Base-by-base conservation (phyloP, 139 green algal species). In the Auxenochlorella pyrenoidosa region DNA sequence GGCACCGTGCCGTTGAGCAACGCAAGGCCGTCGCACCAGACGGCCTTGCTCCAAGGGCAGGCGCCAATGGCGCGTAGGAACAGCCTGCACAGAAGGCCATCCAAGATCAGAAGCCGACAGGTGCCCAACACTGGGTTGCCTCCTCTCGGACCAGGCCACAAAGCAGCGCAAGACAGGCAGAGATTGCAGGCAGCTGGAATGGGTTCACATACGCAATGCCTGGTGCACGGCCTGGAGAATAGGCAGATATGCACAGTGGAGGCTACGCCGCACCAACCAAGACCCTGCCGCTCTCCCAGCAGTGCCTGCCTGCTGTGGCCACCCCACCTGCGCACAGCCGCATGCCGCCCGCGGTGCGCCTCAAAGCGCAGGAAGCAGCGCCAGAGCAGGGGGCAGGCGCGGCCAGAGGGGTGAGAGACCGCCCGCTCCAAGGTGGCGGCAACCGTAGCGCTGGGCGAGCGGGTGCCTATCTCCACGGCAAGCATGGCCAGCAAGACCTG, bases 11-110 rank as follows among this genome's bases (percentile, higher is more conserved):
- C 86, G n/a, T 87, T 83, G 59, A 96, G 78, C 68, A 83, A 65
- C 43, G 38, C 47, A 36, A 97, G 89, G 24, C 94, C 95, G 58
- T 91, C 90, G 84, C 97, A 71, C 95, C 95, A 98, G 44, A 98
- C 63, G 10, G 75, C 85, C 90, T 98, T 98, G 63, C 79, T 88
- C 84, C 95, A 93, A 30, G 95, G 95, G 82, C 93, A 97, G 73
- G 93, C 89, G 26, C 94, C 93, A 16, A 98, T 83, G 19, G 91
- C 94, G 12, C 95, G 89, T 59, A 98, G 89, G 68, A 98, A 95
- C 34, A 96, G 86, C 43, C 92, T 91, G 40, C 93, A 85, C 22
- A 89, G 54, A 36, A 40, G 66, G 32, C 12, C 1, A 54, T 18
- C 47, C 47, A 54, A n/a, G n/a, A n/a, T n/a, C n/a, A n/a, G n/a